These are phyloP conservation scores for Aspergillus persii DNA, from an alignment of 2,329 filamentous ascomycete genomes.

Conservation along the genomic window DNA sequence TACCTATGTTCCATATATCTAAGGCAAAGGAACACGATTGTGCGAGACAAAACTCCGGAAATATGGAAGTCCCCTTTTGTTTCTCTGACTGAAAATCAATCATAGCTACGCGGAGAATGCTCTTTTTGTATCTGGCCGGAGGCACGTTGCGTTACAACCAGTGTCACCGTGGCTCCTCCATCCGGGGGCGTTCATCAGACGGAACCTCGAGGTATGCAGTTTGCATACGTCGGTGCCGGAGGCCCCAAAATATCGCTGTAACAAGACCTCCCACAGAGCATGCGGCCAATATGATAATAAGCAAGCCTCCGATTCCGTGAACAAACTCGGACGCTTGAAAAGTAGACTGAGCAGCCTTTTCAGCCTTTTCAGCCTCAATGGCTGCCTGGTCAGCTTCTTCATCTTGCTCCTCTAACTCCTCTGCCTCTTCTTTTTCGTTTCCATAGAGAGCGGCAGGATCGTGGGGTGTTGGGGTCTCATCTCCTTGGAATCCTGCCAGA, in stretches of 20 bases:
- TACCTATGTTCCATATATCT: not conserved
- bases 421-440: constrained; percentile 17
- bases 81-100: not conserved
- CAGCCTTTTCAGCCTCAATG: constrained; percentile 22
- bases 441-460: constrained; percentile 25
- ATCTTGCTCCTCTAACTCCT: constrained; percentile 5
- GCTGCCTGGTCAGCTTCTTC: not conserved
- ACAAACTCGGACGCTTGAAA: constrained; percentile 32
- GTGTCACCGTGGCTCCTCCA: constrained; percentile 12
- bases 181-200: constrained; percentile 27
- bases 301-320: constrained; percentile 26
- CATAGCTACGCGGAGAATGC: not conserved
- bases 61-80: not conserved
- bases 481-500: constrained; percentile 29
- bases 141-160: not conserved
- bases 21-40: not conserved
- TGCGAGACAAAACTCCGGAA: not conserved
- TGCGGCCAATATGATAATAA: constrained; percentile 28
- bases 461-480: constrained; percentile 22
- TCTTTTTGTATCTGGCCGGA: not conserved
- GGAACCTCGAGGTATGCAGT: constrained; percentile 29
- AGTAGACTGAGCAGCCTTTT: constrained; percentile 28
- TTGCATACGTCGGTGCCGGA: constrained; percentile 22
- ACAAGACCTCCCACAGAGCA: constrained; percentile 25
- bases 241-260: constrained; percentile 19